phyloP scores from a whole-genome alignment of 352 stramenopile species.

The Phytopythium helicoides region DNA sequence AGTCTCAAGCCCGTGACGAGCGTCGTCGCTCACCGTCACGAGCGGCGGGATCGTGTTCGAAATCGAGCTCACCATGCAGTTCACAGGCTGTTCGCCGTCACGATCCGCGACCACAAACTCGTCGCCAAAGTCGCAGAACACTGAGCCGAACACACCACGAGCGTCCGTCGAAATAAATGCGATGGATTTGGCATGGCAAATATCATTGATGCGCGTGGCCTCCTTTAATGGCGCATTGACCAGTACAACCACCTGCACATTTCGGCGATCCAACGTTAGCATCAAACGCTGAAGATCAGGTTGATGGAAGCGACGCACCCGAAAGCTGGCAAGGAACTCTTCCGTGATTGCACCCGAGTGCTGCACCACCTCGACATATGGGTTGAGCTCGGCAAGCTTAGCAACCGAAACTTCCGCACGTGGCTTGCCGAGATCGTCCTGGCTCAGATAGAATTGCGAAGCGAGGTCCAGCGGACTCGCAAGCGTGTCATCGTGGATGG shows the following conservation, averaged over 20 bases:
- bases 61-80: slow-evolving; percentile 93
- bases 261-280: not conserved
- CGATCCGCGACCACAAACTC: slow-evolving; percentile 94
- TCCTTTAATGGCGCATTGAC: slow-evolving; percentile 76
- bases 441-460: slow-evolving; percentile 96
- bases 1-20: slow-evolving; percentile 95
- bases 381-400: slow-evolving; percentile 96
- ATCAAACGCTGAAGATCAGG: not conserved
- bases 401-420: slow-evolving; percentile 84
- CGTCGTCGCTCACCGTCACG: slow-evolving; percentile 98
- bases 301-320: slow-evolving; percentile 42
- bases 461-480: slow-evolving; percentile 88
- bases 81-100: slow-evolving; percentile 92
- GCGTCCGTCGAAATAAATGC: slow-evolving; percentile 93
- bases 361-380: slow-evolving; percentile 90
- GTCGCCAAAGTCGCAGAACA: slow-evolving; percentile 98
- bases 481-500: slow-evolving; percentile 91
- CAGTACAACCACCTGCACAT: slow-evolving; percentile 76
- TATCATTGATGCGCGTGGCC: slow-evolving; percentile 70
- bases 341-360: slow-evolving; percentile 71
- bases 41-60: slow-evolving; percentile 78
- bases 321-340: slow-evolving; percentile 64
- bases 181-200: slow-evolving; percentile 85
- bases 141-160: slow-evolving; percentile 92
- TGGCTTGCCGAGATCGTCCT: slow-evolving; percentile 82